phyloP scores from a whole-genome alignment of 345 rosid species.

The Aegle marmelos region DNA sequence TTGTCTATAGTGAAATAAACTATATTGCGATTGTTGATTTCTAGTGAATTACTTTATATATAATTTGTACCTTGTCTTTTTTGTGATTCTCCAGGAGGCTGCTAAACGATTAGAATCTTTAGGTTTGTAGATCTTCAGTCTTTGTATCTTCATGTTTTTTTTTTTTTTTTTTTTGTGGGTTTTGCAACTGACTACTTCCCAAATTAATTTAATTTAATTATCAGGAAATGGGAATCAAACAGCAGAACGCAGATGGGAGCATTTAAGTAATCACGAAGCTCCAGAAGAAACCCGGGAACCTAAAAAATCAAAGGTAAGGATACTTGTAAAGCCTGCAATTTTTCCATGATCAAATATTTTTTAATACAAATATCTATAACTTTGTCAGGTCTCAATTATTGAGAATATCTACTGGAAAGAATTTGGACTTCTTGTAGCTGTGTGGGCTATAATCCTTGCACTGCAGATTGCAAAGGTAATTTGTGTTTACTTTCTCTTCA shows the following conservation, averaged over 20 bases:
- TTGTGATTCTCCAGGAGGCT: conserved; percentile 28
- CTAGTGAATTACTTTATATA: not conserved
- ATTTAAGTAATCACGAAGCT: not conserved
- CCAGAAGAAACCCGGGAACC: conserved; percentile 14
- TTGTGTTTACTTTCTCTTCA: not conserved
- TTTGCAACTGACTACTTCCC: not conserved
- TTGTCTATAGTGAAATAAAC: not conserved
- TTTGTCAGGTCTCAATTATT: conserved; percentile 38
- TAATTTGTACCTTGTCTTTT: not conserved
- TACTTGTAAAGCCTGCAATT: not conserved
- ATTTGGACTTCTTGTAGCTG: conserved; percentile 37
- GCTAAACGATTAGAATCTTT: conserved; percentile 15
- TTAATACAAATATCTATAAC: not conserved
- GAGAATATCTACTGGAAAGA: conserved; percentile 45
- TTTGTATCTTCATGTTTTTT: not conserved
- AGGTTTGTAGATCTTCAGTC: conserved; percentile 18
- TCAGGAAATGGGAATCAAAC: conserved; percentile 20
- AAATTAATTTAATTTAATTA: not conserved
- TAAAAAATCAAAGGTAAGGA: conserved; percentile 21
- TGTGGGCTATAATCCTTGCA: conserved; percentile 43
- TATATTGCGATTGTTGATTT: not conserved
- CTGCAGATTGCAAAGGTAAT: conserved; percentile 44
- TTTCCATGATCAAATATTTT: not conserved
- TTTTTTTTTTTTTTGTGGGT: too few relatives aligned
- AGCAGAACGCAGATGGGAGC: conserved; percentile 23